Conservation (phyloP, 257 asterid species). For the Cinchona pubescens region DNA sequence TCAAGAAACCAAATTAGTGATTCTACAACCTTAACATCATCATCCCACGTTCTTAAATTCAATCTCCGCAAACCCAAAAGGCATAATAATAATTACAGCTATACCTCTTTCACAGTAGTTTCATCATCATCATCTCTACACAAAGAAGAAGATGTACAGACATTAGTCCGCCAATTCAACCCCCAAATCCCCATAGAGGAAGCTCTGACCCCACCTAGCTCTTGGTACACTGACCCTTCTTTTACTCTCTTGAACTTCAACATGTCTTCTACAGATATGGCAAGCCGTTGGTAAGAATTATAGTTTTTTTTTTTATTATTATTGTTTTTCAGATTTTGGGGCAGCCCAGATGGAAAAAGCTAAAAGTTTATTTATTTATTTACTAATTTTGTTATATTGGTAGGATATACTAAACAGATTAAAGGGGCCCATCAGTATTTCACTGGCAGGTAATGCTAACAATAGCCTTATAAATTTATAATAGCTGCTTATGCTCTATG, state of each 20-base stretch:
- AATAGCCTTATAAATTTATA: neutral
- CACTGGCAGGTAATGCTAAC: constrained; percentile 66
- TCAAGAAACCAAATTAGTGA: too few relatives aligned
- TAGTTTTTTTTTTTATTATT: too few relatives aligned
- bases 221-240: constrained; percentile 71
- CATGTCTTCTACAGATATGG: constrained; percentile 68
- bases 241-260: constrained; percentile 55
- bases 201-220: constrained; percentile 74
- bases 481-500: neutral
- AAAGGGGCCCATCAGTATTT: constrained; percentile 61
- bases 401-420: constrained; percentile 68
- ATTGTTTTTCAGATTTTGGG: neutral
- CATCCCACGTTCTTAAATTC: too few relatives aligned
- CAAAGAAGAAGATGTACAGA: too few relatives aligned
- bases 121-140: constrained; percentile 2
- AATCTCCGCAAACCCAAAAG: too few relatives aligned
- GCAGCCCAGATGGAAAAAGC: neutral
- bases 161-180: constrained; percentile 48
- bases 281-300: constrained; percentile 54
- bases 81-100: too few relatives aligned
- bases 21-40: too few relatives aligned
- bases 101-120: neutral
- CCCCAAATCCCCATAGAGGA: constrained; percentile 66
- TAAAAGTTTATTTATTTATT: neutral
- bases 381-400: neutral